These are phyloP conservation scores for Chytriomyces sp. DNA, from an alignment of 192 early-diverging fungal species.

Conservation along the genomic window DNA sequence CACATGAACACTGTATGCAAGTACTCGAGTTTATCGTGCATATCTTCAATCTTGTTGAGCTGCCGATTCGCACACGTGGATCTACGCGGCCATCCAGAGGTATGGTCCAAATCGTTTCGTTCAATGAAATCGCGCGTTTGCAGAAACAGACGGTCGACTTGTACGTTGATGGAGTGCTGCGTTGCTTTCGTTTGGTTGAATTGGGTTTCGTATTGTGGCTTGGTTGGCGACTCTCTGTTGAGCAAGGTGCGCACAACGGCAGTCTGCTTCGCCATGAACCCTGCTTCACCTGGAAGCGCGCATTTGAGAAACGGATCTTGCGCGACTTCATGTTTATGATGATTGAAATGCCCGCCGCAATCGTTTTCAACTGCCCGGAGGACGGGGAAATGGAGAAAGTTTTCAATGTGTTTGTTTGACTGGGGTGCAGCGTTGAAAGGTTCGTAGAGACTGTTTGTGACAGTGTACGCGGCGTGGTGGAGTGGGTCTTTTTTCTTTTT, in stretches of 20 bases:
- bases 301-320: constrained; percentile 24
- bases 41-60: constrained; percentile 6
- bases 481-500: background rate
- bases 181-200: constrained; percentile 16
- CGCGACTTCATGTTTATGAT: constrained; percentile 5
- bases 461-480: background rate
- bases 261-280: constrained; percentile 6
- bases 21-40: constrained; percentile 20
- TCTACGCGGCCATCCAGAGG: background rate
- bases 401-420: background rate
- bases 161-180: constrained; percentile 11
- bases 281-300: constrained; percentile 23
- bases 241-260: constrained; percentile 1
- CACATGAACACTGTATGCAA: constrained; percentile 30
- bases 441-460: background rate
- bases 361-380: constrained; percentile 13
- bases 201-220: background rate
- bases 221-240: background rate
- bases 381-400: constrained; percentile 29
- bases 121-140: constrained; percentile 15
- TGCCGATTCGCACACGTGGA: background rate
- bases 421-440: background rate
- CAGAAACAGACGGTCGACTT: constrained; percentile 1
- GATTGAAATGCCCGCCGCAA: constrained; percentile 17
- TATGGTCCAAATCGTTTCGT: constrained; percentile 6